A percentile compares a stretch with the other conserved stretches of the same genome.
These are phyloP conservation scores for Pistacia vera DNA, from an alignment of 345 rosid species.

Conservation along the genomic window DNA sequence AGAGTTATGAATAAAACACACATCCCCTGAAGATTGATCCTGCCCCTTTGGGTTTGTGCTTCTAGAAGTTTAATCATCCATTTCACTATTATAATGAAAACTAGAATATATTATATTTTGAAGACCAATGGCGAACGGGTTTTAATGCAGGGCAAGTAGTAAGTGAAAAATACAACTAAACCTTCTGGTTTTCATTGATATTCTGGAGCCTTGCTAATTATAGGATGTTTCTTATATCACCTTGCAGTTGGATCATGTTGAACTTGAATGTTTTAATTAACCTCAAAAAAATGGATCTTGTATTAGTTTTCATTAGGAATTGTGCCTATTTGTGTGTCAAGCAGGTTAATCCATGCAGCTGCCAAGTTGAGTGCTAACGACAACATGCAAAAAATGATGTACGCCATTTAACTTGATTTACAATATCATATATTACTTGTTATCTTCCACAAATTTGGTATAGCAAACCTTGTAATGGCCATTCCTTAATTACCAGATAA, in stretches of 20 bases:
- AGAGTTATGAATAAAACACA: not conserved
- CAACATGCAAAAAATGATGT: not conserved
- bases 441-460: not conserved
- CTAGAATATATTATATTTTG: not conserved
- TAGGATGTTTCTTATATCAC: not conserved
- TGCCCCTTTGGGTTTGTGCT: not conserved
- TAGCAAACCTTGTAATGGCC: not conserved
- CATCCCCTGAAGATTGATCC: not conserved
- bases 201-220: not conserved
- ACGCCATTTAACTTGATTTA: slow-evolving; percentile 3
- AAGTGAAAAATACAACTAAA: not conserved
- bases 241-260: not conserved
- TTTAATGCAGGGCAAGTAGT: not conserved
- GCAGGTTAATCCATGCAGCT: not conserved
- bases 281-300: not conserved
- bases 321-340: slow-evolving; percentile 2
- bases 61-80: not conserved
- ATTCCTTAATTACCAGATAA: not conserved
- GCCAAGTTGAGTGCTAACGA: not conserved
- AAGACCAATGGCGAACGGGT: not conserved
- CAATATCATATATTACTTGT: not conserved
- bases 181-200: not conserved
- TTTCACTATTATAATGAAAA: not conserved
- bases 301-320: slow-evolving; percentile 1
- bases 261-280: no score